Percentiles rank a stretch among this genome's conserved stretches.
Conservation (phyloP, 208 protist genomes). For the Porcisia hertigi region DNA sequence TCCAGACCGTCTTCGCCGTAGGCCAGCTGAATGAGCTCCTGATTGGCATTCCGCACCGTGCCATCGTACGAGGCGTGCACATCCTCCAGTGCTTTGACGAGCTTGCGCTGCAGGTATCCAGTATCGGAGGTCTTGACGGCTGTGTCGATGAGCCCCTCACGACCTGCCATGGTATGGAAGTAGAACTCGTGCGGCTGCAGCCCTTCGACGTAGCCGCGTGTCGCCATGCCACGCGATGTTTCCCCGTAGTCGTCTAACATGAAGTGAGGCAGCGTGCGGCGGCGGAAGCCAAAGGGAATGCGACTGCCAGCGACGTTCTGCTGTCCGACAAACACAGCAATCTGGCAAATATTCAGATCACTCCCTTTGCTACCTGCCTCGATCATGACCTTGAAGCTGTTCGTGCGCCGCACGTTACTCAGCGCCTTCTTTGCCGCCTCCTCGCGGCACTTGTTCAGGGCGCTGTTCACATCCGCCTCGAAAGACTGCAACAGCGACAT, state of each 20-base stretch:
- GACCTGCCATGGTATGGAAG: slow-evolving; percentile 99
- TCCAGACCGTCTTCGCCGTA: slow-evolving; percentile 99
- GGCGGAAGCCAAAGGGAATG: slow-evolving; percentile 97
- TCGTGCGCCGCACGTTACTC: slow-evolving; percentile 83
- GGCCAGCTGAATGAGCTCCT: slow-evolving; percentile 96
- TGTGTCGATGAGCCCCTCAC: slow-evolving; percentile 99
- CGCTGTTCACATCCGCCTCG: slow-evolving; percentile 97
- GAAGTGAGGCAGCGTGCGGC: slow-evolving; percentile 98
- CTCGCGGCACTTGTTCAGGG: slow-evolving; percentile 93
- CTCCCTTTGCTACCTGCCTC: slow-evolving; percentile 98
- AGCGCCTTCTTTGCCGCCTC: slow-evolving; percentile 89
- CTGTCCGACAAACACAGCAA: slow-evolving; percentile 99
- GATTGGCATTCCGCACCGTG: slow-evolving; percentile 96
- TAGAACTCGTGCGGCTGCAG: slow-evolving; percentile 99
- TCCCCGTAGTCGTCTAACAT: slow-evolving; percentile 98
- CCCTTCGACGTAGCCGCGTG: slow-evolving; percentile 98
- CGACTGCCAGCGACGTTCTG: slow-evolving; percentile 99
- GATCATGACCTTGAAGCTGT: slow-evolving; percentile 97
- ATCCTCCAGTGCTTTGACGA: slow-evolving; percentile 99
- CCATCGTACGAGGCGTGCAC: slow-evolving; percentile 98
- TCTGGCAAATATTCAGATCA: slow-evolving; percentile 99
- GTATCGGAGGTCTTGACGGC: slow-evolving; percentile 99
- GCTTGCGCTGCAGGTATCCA: slow-evolving; percentile 94
- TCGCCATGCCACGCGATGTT: slow-evolving; percentile 97
- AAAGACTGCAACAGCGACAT: slow-evolving; percentile 98